A percentile compares a stretch with the other conserved stretches of the same genome.
phyloP scores from a whole-genome alignment of 352 stramenopile species.

The Phytophthora pseudosyringae region DNA sequence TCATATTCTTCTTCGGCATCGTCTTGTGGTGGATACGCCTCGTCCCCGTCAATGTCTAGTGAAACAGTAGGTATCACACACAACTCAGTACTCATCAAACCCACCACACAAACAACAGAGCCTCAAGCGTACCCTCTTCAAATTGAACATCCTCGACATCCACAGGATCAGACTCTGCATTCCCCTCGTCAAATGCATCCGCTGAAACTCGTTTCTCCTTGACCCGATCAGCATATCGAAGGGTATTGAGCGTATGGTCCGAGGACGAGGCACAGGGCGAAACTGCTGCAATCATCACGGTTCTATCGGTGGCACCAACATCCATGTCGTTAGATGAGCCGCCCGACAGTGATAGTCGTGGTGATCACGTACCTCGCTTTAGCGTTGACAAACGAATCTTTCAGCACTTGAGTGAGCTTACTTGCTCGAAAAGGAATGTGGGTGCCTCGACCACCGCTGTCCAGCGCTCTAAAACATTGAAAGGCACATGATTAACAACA shows the following conservation, averaged over 20 bases:
- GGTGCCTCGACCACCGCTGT: constrained; percentile 86
- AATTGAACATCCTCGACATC: constrained; percentile 68
- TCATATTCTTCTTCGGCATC: constrained; percentile 37
- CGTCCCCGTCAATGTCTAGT: constrained; percentile 22
- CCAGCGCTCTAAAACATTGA: constrained; percentile 70
- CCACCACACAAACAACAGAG: neutral
- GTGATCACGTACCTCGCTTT: constrained; percentile 70
- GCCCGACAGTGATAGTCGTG: neutral
- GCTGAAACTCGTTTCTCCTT: constrained; percentile 94
- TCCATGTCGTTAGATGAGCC: constrained; percentile 1
- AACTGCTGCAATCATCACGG: constrained; percentile 97
- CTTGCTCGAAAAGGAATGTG: constrained; percentile 97
- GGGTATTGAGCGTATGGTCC: constrained; percentile 97
- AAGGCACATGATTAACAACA: constrained; percentile 7
- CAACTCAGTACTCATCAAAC: neutral
- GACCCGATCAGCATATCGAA: constrained; percentile 97
- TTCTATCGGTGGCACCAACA: constrained; percentile 48
- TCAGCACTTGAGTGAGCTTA: constrained; percentile 98
- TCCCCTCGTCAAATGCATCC: constrained; percentile 64
- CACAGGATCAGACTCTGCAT: constrained; percentile 37
- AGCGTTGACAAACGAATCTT: constrained; percentile 97
- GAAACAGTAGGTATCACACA: neutral
- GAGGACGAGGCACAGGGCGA: constrained; percentile 93
- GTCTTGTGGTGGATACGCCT: constrained; percentile 47
- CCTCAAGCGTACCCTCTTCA: constrained; percentile 46